phyloP scores from a whole-genome alignment of 345 rosid genomes.

The Raphanus sativus region DNA sequence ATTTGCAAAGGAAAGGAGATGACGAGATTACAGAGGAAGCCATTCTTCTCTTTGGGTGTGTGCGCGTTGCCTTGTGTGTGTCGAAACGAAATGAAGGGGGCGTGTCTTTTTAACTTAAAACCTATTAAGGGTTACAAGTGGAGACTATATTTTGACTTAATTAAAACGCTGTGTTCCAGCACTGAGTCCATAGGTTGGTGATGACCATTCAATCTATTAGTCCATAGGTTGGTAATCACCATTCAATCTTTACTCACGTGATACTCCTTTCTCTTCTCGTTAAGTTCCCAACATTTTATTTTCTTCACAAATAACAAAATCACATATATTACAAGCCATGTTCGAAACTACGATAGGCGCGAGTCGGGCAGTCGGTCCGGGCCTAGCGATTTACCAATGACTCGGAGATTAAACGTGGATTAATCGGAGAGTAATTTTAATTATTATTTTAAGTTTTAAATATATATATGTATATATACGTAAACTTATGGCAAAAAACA shows the following conservation, averaged over 20 bases:
- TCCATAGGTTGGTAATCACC: neutral
- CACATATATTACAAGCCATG: too few species aligned
- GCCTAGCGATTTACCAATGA: too few species aligned
- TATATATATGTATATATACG: too few species aligned
- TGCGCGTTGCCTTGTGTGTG: neutral
- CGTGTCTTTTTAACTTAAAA: neutral
- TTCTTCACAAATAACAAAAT: too few species aligned
- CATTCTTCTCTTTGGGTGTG: neutral
- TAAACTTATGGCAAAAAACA: too few species aligned
- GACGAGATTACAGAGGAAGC: constrained; percentile 21
- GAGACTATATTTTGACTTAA: neutral
- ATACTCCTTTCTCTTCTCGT: neutral
- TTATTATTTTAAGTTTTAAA: too few species aligned
- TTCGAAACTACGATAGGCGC: too few species aligned
- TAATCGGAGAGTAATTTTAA: too few species aligned
- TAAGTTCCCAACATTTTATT: too few species aligned
- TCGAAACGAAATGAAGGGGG: neutral
- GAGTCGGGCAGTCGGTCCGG: too few species aligned
- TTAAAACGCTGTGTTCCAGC: neutral
- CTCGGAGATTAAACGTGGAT: too few species aligned
- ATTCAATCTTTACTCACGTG: neutral
- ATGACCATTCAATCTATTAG: neutral
- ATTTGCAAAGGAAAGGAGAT: constrained; percentile 20
- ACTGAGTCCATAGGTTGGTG: neutral
- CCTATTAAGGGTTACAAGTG: constrained; percentile 2